A percentile compares a stretch with the other conserved stretches of the same genome.
Evolutionary conservation across 345 rosid genomes (phyloP).

Genomic region (Luvunga scandens): DNA sequence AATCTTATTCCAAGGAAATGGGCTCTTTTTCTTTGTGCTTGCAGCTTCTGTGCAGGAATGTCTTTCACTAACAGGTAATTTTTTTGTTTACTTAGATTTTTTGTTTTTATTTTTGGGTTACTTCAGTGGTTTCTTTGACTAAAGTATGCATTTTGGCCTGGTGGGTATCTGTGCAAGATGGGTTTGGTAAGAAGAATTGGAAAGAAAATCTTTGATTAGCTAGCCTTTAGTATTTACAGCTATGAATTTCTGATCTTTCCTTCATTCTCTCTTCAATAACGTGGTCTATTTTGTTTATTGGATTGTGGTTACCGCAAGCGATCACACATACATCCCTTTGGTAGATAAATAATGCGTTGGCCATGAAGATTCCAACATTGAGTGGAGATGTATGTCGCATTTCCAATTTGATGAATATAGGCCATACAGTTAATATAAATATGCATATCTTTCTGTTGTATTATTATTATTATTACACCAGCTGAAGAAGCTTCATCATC

Average conservation of each 20-base stretch:
- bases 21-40: conserved; percentile 58
- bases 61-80: conserved; percentile 76
- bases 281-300: neutral
- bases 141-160: conserved; percentile 9
- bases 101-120: neutral
- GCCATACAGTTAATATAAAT: neutral
- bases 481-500: neutral
- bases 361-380: neutral
- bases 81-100: neutral
- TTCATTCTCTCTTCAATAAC: neutral
- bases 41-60: conserved; percentile 75
- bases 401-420: neutral
- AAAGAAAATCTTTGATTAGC: neutral
- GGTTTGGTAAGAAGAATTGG: neutral
- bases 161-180: conserved; percentile 9
- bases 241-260: neutral
- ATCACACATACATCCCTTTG: neutral
- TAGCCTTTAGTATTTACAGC: neutral
- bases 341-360: neutral
- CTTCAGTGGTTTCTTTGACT: neutral
- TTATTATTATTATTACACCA: too few species aligned
- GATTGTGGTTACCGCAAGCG: neutral
- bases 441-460: neutral
- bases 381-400: neutral
- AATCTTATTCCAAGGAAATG: conserved; percentile 47